A percentile compares a stretch with the other conserved stretches of the same genome.
These are phyloP conservation scores for Kregervanrija fluxuum DNA, from an alignment of 805 yeast species.

Conservation along the genomic window DNA sequence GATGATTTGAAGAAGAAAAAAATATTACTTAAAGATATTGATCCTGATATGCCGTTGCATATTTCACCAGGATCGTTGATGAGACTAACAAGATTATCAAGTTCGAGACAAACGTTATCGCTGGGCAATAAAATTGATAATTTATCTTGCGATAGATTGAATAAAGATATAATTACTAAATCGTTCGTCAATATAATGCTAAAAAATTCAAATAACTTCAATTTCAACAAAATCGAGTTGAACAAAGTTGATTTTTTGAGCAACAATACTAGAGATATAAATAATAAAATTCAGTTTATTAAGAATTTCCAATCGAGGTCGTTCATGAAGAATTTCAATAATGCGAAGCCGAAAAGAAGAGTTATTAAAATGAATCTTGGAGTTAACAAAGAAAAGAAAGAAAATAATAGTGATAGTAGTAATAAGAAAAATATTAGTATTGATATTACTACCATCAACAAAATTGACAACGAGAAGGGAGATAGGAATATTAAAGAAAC, in stretches of 20 bases:
- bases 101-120: slow-evolving; percentile 77
- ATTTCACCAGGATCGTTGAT: slow-evolving; percentile 61
- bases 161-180: slow-evolving; percentile 27
- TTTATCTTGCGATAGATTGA: slow-evolving; percentile 27
- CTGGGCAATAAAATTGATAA: slow-evolving; percentile 33
- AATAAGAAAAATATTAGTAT: too few relatives aligned
- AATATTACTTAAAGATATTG: slow-evolving; percentile 40
- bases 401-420: not conserved
- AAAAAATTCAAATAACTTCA: slow-evolving; percentile 19
- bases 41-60: slow-evolving; percentile 48
- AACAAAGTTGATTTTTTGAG: slow-evolving; percentile 21
- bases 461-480: too few relatives aligned
- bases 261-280: slow-evolving; percentile 21
- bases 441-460: too few relatives aligned
- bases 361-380: slow-evolving; percentile 16
- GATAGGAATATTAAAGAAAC: too few relatives aligned
- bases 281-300: slow-evolving; percentile 32
- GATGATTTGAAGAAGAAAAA: slow-evolving; percentile 28
- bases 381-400: slow-evolving; percentile 1
- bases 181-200: slow-evolving; percentile 25
- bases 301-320: slow-evolving; percentile 40
- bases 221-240: slow-evolving; percentile 28
- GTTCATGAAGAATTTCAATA: slow-evolving; percentile 27
- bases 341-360: slow-evolving; percentile 24
- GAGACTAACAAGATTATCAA: slow-evolving; percentile 58